These are phyloP conservation scores for Mucor sp. DNA, from an alignment of 371 early-diverging fungal species.

Conservation along the genomic window DNA sequence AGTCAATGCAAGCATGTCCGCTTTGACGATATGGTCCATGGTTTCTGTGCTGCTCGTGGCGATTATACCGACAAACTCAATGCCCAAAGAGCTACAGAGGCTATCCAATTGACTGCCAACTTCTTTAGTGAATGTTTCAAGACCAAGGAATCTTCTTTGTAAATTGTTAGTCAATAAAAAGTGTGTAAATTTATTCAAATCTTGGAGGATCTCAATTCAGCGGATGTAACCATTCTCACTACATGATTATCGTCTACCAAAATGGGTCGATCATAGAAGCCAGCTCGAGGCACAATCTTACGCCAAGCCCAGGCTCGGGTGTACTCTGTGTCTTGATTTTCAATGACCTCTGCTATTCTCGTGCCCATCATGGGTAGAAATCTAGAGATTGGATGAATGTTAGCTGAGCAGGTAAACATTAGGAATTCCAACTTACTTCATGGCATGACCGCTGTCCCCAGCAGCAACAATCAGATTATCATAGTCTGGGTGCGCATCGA, in stretches of 20 bases:
- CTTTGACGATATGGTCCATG: conserved; percentile 72
- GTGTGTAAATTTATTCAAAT: conserved; percentile 5
- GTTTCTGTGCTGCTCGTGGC: conserved; percentile 72
- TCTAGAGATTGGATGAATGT: neutral
- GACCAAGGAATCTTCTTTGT: neutral
- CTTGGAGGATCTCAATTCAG: conserved; percentile 13
- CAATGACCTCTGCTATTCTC: conserved; percentile 31
- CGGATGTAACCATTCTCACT: conserved; percentile 9
- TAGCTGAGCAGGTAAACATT: neutral
- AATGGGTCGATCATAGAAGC: conserved; percentile 6
- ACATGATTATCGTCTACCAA: neutral
- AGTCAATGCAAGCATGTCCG: conserved; percentile 53
- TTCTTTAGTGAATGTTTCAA: conserved; percentile 49
- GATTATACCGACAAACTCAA: conserved; percentile 56
- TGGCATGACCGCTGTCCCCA: conserved; percentile 52
- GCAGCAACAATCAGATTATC: conserved; percentile 44
- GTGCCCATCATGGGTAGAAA: conserved; percentile 33
- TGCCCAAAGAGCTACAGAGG: conserved; percentile 55
- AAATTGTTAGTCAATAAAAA: neutral
- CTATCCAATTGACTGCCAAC: conserved; percentile 48
- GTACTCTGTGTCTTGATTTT: conserved; percentile 27
- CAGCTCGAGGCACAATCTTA: conserved; percentile 12
- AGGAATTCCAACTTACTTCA: conserved; percentile 30
- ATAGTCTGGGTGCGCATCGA: conserved; percentile 42
- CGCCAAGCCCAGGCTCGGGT: conserved; percentile 32